A percentile compares a stretch with the other conserved stretches of the same genome.
These are phyloP conservation scores for Leccinellum rugosiceps DNA, from an alignment of 768 basidiomycete species.

Conservation along the genomic window DNA sequence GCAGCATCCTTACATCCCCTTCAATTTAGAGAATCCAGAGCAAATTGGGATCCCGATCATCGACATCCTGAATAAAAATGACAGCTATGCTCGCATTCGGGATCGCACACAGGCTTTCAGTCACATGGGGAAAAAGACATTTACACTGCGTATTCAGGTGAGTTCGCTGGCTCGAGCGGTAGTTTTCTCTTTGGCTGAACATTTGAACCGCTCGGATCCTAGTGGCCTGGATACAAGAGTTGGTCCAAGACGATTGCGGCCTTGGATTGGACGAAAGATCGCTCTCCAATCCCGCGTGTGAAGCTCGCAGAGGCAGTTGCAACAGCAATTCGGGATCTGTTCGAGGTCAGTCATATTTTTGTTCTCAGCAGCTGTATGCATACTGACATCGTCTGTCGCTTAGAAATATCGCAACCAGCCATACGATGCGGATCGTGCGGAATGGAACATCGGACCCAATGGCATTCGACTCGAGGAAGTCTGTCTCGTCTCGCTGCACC, in stretches of 20 bases:
- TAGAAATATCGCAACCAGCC: constrained; percentile 14
- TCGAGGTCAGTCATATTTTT: constrained; percentile 39
- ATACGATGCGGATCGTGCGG: constrained; percentile 7
- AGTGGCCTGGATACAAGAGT: constrained; percentile 79
- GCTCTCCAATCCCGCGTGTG: constrained; percentile 67
- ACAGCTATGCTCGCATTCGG: constrained; percentile 48
- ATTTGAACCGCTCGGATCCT: not conserved
- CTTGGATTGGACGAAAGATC: constrained; percentile 68
- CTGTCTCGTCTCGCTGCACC: constrained; percentile 70
- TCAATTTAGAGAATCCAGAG: constrained; percentile 49
- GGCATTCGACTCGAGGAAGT: constrained; percentile 26
- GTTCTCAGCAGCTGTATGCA: not conserved
- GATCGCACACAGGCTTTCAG: constrained; percentile 59
- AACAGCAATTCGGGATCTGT: constrained; percentile 64
- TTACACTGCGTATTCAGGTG: constrained; percentile 73
- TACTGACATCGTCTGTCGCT: constrained; percentile 7
- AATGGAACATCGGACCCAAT: constrained; percentile 25
- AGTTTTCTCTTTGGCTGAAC: not conserved
- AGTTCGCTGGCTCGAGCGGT: constrained; percentile 15
- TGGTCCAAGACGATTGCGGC: constrained; percentile 79
- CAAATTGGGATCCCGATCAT: constrained; percentile 58
- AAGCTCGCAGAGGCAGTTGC: constrained; percentile 77
- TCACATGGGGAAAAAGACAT: constrained; percentile 62
- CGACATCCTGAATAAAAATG: constrained; percentile 53
- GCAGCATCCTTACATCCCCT: constrained; percentile 56